Conservation (phyloP, 441 rosid species). For the Brassica hybrid region DNA sequence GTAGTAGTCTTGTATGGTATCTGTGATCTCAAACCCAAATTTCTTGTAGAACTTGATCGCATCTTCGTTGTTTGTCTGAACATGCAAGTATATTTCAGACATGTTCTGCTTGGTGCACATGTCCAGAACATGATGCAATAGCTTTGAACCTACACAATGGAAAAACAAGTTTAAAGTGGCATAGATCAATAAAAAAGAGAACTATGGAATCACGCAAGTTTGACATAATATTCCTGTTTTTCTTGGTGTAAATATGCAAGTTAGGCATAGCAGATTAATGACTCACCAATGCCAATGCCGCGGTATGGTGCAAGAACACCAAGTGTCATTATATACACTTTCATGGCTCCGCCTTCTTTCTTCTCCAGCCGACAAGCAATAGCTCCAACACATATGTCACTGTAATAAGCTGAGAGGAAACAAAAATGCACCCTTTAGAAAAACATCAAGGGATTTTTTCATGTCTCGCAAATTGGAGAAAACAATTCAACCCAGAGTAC, state of each 20-base stretch:
- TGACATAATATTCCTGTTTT: not conserved
- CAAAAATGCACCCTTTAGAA: constrained; percentile 12
- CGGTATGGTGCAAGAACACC: constrained; percentile 99
- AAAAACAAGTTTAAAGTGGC: constrained; percentile 1
- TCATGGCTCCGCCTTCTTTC: constrained; percentile 76
- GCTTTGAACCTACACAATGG: constrained; percentile 73
- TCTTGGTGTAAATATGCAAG: constrained; percentile 4
- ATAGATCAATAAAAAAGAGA: not conserved
- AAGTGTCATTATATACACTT: constrained; percentile 95
- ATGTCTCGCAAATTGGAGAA: not conserved
- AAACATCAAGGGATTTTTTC: constrained; percentile 5
- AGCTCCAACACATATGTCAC: constrained; percentile 95
- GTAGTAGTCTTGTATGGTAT: constrained; percentile 83
- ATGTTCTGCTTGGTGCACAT: constrained; percentile 74
- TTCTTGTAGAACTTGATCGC: constrained; percentile 94
- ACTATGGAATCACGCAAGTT: not conserved
- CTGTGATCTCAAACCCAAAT: constrained; percentile 84
- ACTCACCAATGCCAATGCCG: constrained; percentile 94
- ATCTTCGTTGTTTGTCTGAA: constrained; percentile 93
- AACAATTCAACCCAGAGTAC: not conserved
- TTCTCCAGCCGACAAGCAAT: constrained; percentile 96
- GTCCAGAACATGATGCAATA: constrained; percentile 84
- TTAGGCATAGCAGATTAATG: constrained; percentile 7
- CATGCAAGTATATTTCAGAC: constrained; percentile 88
- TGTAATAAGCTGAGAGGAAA: constrained; percentile 59